Evolutionary conservation across 495 filamentous ascomycete species (phyloP), one percentile per base, ranked within the genome.

Genomic region (Tuber brumale): DNA sequence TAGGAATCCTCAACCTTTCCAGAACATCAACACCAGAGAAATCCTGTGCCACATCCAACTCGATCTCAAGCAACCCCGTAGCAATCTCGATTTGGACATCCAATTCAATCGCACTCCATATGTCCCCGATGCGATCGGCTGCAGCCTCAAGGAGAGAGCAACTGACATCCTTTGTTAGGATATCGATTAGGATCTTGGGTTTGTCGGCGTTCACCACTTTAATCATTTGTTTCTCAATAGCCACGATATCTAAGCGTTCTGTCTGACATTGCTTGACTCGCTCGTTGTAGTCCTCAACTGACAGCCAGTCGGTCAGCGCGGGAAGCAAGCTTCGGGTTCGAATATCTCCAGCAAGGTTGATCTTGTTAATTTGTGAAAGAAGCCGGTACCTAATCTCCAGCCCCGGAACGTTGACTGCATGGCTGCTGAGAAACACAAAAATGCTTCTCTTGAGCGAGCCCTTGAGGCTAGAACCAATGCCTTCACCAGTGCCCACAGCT

Each of bases 241-340:
- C 86, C 1, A 83, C 72, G 37, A 86, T 81, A 37, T 90, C 87
- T n/a, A 97, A 77, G 19, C 88, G 86, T 78, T 95, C 93, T 35
- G 83, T 84, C 4, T 83, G 76, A 73, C 88, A 91, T 48, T 82
- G 79, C 3, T 83, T 80, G 31, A 85, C 76, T n/a, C 86, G 83
- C n/a, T 87, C 83, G 43, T 70, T 39, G n/a, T 82, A 76, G 39
- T 77, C 74, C 10, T 31, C 31, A 1, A 75, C 75, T 1, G 51
- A 81, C 57, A 87, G 85, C 92, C 93, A 95, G 70, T 86, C 84
- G 43, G 88, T 86, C 43, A 97, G 85, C 1, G 91, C 74, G 3
- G 93, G 92, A 37, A 93, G 84, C 12, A 99, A 85, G 42, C 91
- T 84, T 75, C 90, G 89, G 3, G 90, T 91, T 61, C 92, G 89